A percentile compares a stretch with the other conserved stretches of the same genome.
Conservation (phyloP, 2,329 filamentous ascomycete species). For the Catunica adiposa region DNA sequence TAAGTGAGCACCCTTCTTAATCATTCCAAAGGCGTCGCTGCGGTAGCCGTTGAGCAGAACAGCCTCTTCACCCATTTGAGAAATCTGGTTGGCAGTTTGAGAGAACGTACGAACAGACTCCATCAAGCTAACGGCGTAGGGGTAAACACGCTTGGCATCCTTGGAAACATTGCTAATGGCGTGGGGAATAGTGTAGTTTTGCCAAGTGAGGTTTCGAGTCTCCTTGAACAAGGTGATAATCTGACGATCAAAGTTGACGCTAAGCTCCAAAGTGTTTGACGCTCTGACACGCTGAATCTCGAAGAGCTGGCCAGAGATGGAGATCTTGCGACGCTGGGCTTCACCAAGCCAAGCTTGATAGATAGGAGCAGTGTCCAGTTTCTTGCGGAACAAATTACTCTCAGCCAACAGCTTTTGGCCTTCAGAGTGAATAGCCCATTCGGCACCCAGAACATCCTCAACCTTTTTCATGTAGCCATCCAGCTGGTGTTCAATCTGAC, state of each 20-base stretch:
- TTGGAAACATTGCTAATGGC: constrained; percentile 91
- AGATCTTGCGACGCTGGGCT: constrained; percentile 73
- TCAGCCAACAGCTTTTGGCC: constrained; percentile 87
- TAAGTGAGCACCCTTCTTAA: constrained; percentile 74
- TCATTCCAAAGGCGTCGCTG: constrained; percentile 71
- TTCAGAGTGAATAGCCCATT: constrained; percentile 88
- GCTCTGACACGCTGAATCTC: constrained; percentile 75
- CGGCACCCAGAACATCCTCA: constrained; percentile 87
- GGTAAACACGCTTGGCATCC: constrained; percentile 96
- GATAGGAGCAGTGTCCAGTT: constrained; percentile 82
- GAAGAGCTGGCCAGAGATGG: constrained; percentile 84
- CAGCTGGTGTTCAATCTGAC: constrained; percentile 90
- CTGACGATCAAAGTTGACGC: constrained; percentile 92
- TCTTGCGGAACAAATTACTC: constrained; percentile 86
- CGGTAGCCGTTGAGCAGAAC: constrained; percentile 80
- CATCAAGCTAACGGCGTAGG: constrained; percentile 95
- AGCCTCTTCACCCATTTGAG: constrained; percentile 71
- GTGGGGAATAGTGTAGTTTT: constrained; percentile 87
- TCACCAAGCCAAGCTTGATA: constrained; percentile 93
- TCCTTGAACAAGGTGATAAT: constrained; percentile 98
- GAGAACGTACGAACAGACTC: constrained; percentile 90
- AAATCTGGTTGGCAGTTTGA: constrained; percentile 72
- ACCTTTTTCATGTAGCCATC: constrained; percentile 97
- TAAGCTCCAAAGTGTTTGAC: constrained; percentile 72
- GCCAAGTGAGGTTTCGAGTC: constrained; percentile 87